These are phyloP conservation scores for Pyrus communis DNA, from an alignment of 306 rosid species.

Conservation along the genomic window DNA sequence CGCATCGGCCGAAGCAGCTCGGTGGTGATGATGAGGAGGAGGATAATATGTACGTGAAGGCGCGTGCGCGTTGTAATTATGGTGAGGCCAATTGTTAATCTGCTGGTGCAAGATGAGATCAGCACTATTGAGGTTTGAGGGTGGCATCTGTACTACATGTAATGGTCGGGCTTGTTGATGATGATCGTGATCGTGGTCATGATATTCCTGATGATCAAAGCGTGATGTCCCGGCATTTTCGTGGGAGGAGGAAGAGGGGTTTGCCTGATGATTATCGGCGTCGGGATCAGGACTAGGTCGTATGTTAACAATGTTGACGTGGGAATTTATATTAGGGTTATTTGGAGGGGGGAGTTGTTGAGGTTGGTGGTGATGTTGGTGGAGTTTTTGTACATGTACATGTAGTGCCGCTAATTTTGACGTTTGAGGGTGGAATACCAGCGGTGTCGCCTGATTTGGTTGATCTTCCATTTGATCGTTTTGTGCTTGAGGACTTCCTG, in stretches of 20 bases:
- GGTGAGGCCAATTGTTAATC: not conserved
- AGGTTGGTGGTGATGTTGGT: not conserved
- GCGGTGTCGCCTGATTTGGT: not conserved
- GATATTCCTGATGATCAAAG: not conserved
- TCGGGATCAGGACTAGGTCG: not conserved
- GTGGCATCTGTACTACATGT: not conserved
- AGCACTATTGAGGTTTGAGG: not conserved
- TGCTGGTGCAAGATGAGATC: not conserved
- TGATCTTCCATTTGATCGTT: not conserved
- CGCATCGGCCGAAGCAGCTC: not conserved
- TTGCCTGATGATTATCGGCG: not conserved
- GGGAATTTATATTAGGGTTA: not conserved
- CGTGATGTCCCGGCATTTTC: not conserved
- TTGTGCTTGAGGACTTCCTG: conserved; percentile 8
- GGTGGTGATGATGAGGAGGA: not conserved
- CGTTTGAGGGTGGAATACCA: not conserved
- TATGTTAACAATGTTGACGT: not conserved
- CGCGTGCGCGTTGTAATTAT: not conserved
- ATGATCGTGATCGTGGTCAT: not conserved
- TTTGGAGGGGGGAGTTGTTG: not conserved
- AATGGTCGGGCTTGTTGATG: not conserved
- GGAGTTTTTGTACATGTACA: not conserved
- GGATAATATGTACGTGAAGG: not conserved
- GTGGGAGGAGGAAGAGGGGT: not conserved
- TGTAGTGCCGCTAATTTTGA: not conserved